A percentile compares a stretch with the other conserved stretches of the same genome.
phyloP scores from a whole-genome alignment of 768 basidiomycete genomes.

The Trametes coccinea region DNA sequence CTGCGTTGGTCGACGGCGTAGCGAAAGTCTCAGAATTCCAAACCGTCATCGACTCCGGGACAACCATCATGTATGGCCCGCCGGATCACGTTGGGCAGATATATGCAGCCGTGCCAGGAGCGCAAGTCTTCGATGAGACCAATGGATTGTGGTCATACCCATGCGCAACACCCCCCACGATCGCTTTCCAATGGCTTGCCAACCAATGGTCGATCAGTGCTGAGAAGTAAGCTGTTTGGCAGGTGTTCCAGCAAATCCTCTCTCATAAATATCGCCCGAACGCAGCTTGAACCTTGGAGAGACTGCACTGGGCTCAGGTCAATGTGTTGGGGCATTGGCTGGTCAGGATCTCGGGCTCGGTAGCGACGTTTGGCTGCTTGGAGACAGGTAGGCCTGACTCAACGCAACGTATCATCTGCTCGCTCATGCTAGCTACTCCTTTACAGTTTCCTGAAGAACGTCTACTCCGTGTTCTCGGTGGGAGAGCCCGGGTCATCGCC shows the following conservation, averaged over 20 bases:
- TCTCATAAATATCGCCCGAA: not conserved
- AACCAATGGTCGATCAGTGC: conserved; percentile 13
- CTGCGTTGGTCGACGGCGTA: conserved; percentile 13
- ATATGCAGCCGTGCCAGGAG: conserved; percentile 25
- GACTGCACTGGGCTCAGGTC: not conserved
- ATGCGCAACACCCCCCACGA: conserved; percentile 1
- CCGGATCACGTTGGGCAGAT: conserved; percentile 19
- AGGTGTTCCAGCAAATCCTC: not conserved
- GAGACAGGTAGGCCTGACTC: conserved; percentile 9
- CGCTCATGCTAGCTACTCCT: not conserved
- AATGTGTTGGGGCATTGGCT: conserved; percentile 27
- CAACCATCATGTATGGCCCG: conserved; percentile 32
- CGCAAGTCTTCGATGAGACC: conserved; percentile 8
- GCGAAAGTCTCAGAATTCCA: conserved; percentile 7
- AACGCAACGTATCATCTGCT: too few relatives aligned
- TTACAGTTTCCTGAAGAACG: conserved; percentile 25
- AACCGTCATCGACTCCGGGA: conserved; percentile 32
- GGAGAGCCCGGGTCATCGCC: too few relatives aligned
- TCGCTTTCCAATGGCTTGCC: conserved; percentile 23
- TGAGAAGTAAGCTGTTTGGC: conserved; percentile 1
- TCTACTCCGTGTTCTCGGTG: conserved; percentile 25
- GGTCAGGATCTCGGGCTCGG: conserved; percentile 21
- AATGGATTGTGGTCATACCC: conserved; percentile 26
- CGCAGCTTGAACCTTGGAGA: conserved; percentile 35
- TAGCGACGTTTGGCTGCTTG: conserved; percentile 22